Percentiles rank a stretch among this genome's conserved stretches.
Evolutionary conservation across 345 rosid species (phyloP).

Genomic region (Chamaenerion angustifolium): DNA sequence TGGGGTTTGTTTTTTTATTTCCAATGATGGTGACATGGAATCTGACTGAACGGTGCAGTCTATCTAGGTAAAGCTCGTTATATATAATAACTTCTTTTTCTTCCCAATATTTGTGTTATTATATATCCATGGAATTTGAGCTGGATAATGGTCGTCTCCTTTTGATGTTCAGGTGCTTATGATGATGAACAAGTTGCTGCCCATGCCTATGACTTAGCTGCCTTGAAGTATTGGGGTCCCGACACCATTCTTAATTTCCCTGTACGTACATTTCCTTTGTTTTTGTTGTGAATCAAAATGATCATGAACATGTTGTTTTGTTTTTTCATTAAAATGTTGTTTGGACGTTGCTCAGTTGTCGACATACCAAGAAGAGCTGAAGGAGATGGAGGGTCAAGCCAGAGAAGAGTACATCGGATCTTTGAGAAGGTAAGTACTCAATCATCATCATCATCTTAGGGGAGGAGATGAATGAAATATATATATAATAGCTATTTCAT

Average conservation of each 20-base stretch:
- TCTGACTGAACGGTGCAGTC: slow-evolving; percentile 34
- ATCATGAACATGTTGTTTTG: no score
- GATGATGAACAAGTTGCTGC: slow-evolving; percentile 89
- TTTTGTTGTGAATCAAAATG: no score
- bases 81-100: not conserved
- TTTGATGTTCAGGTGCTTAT: slow-evolving; percentile 50
- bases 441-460: not conserved
- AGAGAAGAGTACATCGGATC: slow-evolving; percentile 85
- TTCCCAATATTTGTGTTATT: not conserved
- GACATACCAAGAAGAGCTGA: slow-evolving; percentile 45
- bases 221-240: slow-evolving; percentile 86
- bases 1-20: not conserved
- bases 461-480: not conserved
- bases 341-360: slow-evolving; percentile 24
- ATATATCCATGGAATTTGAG: not conserved
- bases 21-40: slow-evolving; percentile 10
- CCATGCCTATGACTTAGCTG: slow-evolving; percentile 93
- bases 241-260: slow-evolving; percentile 83
- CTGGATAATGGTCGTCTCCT: not conserved
- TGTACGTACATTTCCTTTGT: slow-evolving; percentile 28
- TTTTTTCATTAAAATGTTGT: no score
- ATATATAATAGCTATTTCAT: not conserved
- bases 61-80: slow-evolving; percentile 32
- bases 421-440: slow-evolving; percentile 48
- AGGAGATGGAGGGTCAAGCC: slow-evolving; percentile 67